Evolutionary conservation across 1,139 yeast genomes (phyloP).

Genomic region (Yamadazyma mexicana): DNA sequence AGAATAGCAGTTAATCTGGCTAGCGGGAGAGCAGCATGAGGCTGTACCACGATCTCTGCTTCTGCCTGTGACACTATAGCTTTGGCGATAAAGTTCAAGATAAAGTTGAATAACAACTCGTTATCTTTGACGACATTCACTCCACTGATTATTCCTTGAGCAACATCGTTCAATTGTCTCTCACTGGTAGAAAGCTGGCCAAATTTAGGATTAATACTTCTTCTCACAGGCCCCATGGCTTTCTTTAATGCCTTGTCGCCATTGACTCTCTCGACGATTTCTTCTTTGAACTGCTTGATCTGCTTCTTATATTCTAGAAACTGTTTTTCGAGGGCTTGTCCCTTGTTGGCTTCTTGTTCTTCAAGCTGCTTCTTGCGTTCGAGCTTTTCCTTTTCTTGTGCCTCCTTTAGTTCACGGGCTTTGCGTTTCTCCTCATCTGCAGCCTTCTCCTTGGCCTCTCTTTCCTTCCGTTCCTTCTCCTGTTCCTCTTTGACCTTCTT

Average conservation of each 20-base stretch:
- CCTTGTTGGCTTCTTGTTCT: slow-evolving; percentile 32
- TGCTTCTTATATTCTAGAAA: slow-evolving; percentile 54
- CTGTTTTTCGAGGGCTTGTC: slow-evolving; percentile 39
- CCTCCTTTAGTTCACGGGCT: slow-evolving; percentile 13
- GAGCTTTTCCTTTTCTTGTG: slow-evolving; percentile 15
- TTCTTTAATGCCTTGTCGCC: slow-evolving; percentile 44
- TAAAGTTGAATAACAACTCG: slow-evolving; percentile 64
- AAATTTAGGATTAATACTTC: slow-evolving; percentile 82
- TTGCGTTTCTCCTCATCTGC: slow-evolving; percentile 16
- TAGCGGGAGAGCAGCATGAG: slow-evolving; percentile 77
- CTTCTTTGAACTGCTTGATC: slow-evolving; percentile 58
- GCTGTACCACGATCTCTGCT: slow-evolving; percentile 81
- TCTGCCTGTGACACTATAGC: slow-evolving; percentile 90
- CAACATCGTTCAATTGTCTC: slow-evolving; percentile 55
- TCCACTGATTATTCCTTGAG: slow-evolving; percentile 48
- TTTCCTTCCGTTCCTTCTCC: slow-evolving; percentile 14
- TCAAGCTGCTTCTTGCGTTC: slow-evolving; percentile 11
- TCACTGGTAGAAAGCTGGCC: slow-evolving; percentile 84
- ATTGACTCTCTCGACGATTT: slow-evolving; percentile 52
- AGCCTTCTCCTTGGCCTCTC: slow-evolving; percentile 11
- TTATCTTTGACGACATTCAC: slow-evolving; percentile 44
- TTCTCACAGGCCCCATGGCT: slow-evolving; percentile 46
- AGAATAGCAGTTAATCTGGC: slow-evolving; percentile 64
- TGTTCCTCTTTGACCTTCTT: slow-evolving; percentile 13
- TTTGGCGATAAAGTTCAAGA: slow-evolving; percentile 79